phyloP scores from a whole-genome alignment of 1,139 yeast species.

The Martiniozyma asiatica region DNA sequence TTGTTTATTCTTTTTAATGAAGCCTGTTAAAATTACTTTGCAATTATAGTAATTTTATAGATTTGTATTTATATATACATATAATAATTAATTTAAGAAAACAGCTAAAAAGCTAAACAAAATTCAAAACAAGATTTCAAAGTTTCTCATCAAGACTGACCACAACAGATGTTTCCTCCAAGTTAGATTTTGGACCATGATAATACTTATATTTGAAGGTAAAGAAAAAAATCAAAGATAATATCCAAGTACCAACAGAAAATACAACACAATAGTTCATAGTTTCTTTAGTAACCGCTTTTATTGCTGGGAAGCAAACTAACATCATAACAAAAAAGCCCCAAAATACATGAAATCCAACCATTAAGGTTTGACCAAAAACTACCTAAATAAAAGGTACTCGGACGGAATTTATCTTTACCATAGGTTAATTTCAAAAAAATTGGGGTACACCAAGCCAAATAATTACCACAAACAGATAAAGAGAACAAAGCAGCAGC shows the following conservation, averaged over 20 bases:
- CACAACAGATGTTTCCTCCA: conserved; percentile 15
- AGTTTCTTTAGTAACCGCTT: conserved; percentile 25
- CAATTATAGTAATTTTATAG: too few species aligned
- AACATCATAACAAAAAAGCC: conserved; percentile 25
- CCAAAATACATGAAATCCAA: conserved; percentile 24
- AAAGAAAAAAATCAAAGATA: conserved; percentile 31
- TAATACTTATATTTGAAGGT: conserved; percentile 35
- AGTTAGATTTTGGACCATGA: conserved; percentile 37
- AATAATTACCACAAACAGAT: conserved; percentile 47
- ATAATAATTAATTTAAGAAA: too few species aligned
- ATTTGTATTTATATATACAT: too few species aligned
- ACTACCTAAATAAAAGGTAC: conserved; percentile 50
- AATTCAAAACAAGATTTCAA: too few species aligned
- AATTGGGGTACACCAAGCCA: conserved; percentile 51
- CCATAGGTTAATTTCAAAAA: conserved; percentile 36
- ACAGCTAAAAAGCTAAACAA: too few species aligned
- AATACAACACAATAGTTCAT: conserved; percentile 54
- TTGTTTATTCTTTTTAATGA: too few species aligned
- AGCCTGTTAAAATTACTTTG: too few species aligned
- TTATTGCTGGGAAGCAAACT: conserved; percentile 28
- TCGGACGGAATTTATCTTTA: conserved; percentile 42
- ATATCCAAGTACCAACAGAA: conserved; percentile 35
- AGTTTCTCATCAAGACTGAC: too few species aligned
- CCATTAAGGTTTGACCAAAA: conserved; percentile 31
- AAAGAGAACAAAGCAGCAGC: conserved; percentile 49